Evolutionary conservation across 1,139 yeast species (phyloP), one percentile per base, ranked within the genome.

Genomic region (Pichia sorboxylosa): DNA sequence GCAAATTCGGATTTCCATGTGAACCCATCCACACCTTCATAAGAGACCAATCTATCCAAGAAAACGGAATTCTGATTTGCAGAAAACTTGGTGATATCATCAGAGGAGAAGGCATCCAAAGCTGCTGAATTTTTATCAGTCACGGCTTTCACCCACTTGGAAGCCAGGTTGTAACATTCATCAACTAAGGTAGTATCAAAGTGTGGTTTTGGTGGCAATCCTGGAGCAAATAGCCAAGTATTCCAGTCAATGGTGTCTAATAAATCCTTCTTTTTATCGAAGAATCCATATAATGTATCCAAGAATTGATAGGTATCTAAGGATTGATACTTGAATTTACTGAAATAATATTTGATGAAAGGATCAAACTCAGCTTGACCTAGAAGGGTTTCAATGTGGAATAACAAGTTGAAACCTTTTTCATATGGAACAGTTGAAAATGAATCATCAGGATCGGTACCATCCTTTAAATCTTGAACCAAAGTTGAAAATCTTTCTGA

Each of bases 401-500:
- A 82, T 41, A 85, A 63, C 48, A 85, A 66, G 48, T 79, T 82
- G 50, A 78, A 80, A 4, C 96, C 96, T 58, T 83, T 84, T 54
- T 84, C 95, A 56, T 85, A 85, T 2, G 95, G 95, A 27, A 83
- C 94, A 5, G 80, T 66, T 24, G 87, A 76, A 55, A 83, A 85
- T 1, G 93, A 77, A 47, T 83, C 94, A 56, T 85, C 96, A 13
- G 95, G 95, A 52, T 83, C 94, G 32, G 63, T 55, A 20, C 61
- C 53, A 46, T 67, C 71, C 47, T 75, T 65, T 46, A 83, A 64
- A 52, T 80, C 65, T 48, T 80, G 87, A 17, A 81, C 75, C 43
- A 84, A 64, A 32, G 69, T 65, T 13, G 90, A 71, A 57, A 68
- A 80, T 42, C 73, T 63, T 14, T 58, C 56, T 13, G 59, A 52